Conservation (phyloP, 768 basidiomycete genomes). For the Russula sp. region DNA sequence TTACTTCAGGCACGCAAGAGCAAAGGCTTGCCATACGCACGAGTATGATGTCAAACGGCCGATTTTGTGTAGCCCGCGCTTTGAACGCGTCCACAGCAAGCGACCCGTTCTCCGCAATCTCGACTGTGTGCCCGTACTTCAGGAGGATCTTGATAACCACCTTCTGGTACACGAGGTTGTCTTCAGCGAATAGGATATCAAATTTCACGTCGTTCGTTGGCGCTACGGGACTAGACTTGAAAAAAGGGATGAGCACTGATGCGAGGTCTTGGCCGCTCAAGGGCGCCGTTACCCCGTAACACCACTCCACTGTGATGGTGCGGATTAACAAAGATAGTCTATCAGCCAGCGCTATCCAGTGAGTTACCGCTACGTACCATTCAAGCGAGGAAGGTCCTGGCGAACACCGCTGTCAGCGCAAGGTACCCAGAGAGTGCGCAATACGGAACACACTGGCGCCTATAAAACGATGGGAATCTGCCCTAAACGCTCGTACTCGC, state of each 20-base stretch:
- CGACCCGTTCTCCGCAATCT: slow-evolving; percentile 96
- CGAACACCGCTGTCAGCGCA: too few species aligned
- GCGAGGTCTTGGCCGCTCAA: slow-evolving; percentile 84
- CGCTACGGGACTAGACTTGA: slow-evolving; percentile 86
- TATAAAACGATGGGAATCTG: slow-evolving; percentile 96
- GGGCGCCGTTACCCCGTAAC: slow-evolving; percentile 90
- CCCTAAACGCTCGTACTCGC: slow-evolving; percentile 90
- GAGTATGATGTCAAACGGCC: slow-evolving; percentile 90
- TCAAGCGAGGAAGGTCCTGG: too few species aligned
- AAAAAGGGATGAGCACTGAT: slow-evolving; percentile 86
- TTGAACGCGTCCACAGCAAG: slow-evolving; percentile 92
- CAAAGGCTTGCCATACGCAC: slow-evolving; percentile 45
- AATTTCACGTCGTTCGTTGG: slow-evolving; percentile 82
- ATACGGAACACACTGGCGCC: slow-evolving; percentile 49
- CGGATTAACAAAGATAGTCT: too few species aligned
- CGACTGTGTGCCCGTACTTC: slow-evolving; percentile 91
- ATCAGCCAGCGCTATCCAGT: too few species aligned
- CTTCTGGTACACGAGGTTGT: slow-evolving; percentile 95
- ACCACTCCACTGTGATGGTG: slow-evolving; percentile 67
- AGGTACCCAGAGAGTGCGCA: too few species aligned
- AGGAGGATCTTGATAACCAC: slow-evolving; percentile 95
- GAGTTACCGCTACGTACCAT: too few species aligned
- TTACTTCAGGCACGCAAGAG: too few species aligned
- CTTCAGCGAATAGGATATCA: slow-evolving; percentile 94
- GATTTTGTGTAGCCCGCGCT: slow-evolving; percentile 60